Percentiles rank a stretch among this genome's conserved stretches.
Evolutionary conservation across 208 protist genomes (phyloP).

Genomic region (Wallacemonas sp.): DNA sequence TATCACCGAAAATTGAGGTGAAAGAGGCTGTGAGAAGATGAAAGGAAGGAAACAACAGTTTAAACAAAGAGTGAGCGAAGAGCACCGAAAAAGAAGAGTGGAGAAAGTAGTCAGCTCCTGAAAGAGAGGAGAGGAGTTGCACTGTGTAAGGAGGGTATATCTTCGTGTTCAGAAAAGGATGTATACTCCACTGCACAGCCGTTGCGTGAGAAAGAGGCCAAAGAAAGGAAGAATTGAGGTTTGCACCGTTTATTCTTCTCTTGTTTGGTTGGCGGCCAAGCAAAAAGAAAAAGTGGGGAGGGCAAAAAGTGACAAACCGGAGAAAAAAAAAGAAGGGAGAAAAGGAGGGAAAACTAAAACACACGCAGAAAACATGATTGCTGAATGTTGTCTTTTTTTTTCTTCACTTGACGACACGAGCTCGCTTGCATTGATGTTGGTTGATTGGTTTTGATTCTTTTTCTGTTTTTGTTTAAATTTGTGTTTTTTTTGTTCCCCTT

Average conservation of each 20-base stretch:
- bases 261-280: too few species aligned
- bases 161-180: background rate
- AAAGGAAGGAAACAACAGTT: background rate
- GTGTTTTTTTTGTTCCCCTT: background rate
- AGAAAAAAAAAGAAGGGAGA: background rate
- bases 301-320: too few species aligned
- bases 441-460: background rate
- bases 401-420: background rate
- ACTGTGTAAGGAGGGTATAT: constrained; percentile 3
- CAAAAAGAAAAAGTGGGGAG: too few species aligned
- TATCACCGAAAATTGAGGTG: background rate
- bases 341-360: too few species aligned
- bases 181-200: background rate
- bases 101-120: constrained; percentile 9
- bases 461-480: background rate
- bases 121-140: background rate
- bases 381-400: too few species aligned
- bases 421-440: background rate
- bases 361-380: too few species aligned
- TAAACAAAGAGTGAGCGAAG: background rate
- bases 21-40: background rate
- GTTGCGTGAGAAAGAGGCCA: background rate
- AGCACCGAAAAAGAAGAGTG: background rate
- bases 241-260: too few species aligned
- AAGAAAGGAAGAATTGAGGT: constrained; percentile 6